These are phyloP conservation scores for Sungouiozyma intestinalis DNA, from an alignment of 805 yeast genomes.

Conservation along the genomic window DNA sequence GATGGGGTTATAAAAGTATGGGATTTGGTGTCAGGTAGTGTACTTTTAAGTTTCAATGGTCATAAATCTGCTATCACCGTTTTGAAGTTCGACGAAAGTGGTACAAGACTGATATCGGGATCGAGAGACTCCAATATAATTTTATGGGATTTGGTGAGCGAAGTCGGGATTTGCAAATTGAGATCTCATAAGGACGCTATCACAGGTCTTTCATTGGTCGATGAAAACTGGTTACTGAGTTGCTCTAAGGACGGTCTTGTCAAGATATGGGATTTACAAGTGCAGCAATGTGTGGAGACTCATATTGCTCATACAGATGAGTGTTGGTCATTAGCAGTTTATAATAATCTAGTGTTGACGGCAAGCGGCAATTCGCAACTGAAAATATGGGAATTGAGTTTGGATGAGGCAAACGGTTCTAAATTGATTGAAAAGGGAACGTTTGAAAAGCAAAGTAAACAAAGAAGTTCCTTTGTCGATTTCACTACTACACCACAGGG, in stretches of 20 bases:
- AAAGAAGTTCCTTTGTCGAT: slow-evolving; percentile 51
- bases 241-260: slow-evolving; percentile 83
- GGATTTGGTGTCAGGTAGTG: slow-evolving; percentile 76
- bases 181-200: slow-evolving; percentile 85
- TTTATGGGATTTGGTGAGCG: slow-evolving; percentile 92
- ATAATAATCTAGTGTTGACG: slow-evolving; percentile 45
- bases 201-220: slow-evolving; percentile 53
- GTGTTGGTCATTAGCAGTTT: slow-evolving; percentile 73
- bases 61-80: slow-evolving; percentile 72
- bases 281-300: slow-evolving; percentile 87
- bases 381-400: slow-evolving; percentile 71
- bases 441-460: slow-evolving; percentile 66
- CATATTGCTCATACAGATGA: slow-evolving; percentile 90
- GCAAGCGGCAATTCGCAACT: slow-evolving; percentile 74
- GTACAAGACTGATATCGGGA: slow-evolving; percentile 81
- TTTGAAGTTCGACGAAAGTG: slow-evolving; percentile 63
- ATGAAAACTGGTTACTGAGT: slow-evolving; percentile 60
- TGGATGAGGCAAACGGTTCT: slow-evolving; percentile 35
- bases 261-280: slow-evolving; percentile 85
- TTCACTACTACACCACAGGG: slow-evolving; percentile 31
- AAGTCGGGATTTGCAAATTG: slow-evolving; percentile 76
- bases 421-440: slow-evolving; percentile 51
- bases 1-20: slow-evolving; percentile 88
- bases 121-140: slow-evolving; percentile 76
- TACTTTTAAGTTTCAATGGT: slow-evolving; percentile 78